Base-by-base conservation (phyloP, 2,329 filamentous ascomycete species). In the Blumeria graminis region DNA sequence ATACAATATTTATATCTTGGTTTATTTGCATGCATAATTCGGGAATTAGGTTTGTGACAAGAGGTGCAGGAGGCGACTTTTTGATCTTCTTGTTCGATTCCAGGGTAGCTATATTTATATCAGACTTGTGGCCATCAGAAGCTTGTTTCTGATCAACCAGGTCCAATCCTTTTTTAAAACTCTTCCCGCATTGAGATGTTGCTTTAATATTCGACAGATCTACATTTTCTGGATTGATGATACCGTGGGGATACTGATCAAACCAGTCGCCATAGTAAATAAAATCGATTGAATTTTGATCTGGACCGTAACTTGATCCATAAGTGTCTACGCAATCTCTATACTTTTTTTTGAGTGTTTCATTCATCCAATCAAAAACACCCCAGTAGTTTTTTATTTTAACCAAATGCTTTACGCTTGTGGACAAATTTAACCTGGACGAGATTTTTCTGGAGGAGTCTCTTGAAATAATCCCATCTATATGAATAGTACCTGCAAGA, bases 261-360 rank as follows among this genome's bases (percentile, higher is more conserved):
- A 96, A 96, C 92, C 92, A 96, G 69, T 96, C 92, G 55, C 89
- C 88, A 63, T 96, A 96, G 64, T 96, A 90, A 68, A 94, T 89
- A 63, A 95, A 84, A 8, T 76, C 75, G 6, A 77, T 75, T 5
- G 76, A 69, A 8, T 71, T 68, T 13, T 74, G 70, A 46, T 71
- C 70, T 56, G 75, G 70, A 57, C 68, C 67, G 58, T n/a, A 73
- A 9, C 85, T 86, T 61, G 80, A 77, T 56, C 82, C 74, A 34
- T 82, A 80, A n/a, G 83, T 82, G 67, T 95, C 88, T 14, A 88
- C 82, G 62, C 88, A 90, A 52, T 81, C 78, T 55, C 84, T 80
- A 66, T 94, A 98, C 59, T 93, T 80, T 56, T 90, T 84, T 58
- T 92, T 88, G 38, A 95, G 75, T 64, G 90, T 92, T 66, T 96